Evolutionary conservation across 163 green algal genomes (phyloP).

Genomic region (Chlorella variabilis): DNA sequence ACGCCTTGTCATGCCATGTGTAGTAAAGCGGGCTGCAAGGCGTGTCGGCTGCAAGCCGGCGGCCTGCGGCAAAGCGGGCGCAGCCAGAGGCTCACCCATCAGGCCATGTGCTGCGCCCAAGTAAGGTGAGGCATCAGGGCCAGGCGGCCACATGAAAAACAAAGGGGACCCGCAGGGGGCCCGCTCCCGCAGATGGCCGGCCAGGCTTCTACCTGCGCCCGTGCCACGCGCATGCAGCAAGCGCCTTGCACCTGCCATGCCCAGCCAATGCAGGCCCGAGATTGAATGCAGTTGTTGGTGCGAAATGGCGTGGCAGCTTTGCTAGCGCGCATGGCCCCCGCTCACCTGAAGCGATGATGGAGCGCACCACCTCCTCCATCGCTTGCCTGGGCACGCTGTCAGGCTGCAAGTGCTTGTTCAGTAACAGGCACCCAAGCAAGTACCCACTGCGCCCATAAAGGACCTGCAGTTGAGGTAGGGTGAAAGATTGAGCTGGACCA

Average conservation of each 20-base stretch:
- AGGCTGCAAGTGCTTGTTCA: constrained; percentile 14
- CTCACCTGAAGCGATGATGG: constrained; percentile 20
- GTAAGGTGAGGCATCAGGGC: constrained; percentile 22
- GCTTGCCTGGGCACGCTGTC: not conserved
- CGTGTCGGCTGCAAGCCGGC: not conserved
- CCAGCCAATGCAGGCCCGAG: too few species aligned
- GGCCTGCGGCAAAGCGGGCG: not conserved
- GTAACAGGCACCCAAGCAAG: constrained; percentile 29
- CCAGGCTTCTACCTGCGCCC: too few species aligned
- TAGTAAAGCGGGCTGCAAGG: constrained; percentile 15
- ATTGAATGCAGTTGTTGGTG: too few species aligned
- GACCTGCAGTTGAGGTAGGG: not conserved
- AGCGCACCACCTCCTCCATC: constrained; percentile 12
- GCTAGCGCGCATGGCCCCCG: too few species aligned
- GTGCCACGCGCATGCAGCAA: too few species aligned
- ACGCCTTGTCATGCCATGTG: constrained; percentile 29
- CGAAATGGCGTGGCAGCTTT: too few species aligned
- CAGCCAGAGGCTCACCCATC: constrained; percentile 27
- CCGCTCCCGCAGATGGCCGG: too few species aligned
- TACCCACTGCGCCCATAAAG: constrained; percentile 31
- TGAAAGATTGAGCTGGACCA: not conserved
- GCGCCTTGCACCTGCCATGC: too few species aligned
- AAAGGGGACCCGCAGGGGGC: too few species aligned
- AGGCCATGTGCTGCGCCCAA: constrained; percentile 42
- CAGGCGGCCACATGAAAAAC: constrained; percentile 34